phyloP scores from a whole-genome alignment of 768 basidiomycete species.

The Clavaria fumosa region DNA sequence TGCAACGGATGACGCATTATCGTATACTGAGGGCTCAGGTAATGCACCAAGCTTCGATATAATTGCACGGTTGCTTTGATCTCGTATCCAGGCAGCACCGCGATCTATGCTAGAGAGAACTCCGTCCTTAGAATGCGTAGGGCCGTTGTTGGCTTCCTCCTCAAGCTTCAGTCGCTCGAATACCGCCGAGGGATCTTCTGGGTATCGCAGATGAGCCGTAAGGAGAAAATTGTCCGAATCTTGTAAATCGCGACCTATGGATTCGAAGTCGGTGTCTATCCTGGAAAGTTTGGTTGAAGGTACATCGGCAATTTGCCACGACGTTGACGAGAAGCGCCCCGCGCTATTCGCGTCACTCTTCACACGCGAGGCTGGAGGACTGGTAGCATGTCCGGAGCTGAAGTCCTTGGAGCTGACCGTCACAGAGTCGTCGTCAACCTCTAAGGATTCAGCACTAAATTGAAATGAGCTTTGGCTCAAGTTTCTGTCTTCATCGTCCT shows the following conservation, averaged over 20 bases:
- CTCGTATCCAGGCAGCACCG: slow-evolving; percentile 67
- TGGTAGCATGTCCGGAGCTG: slow-evolving; percentile 17
- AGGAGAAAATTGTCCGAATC: slow-evolving; percentile 1
- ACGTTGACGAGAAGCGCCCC: not conserved
- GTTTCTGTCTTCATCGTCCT: slow-evolving; percentile 50
- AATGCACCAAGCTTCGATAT: slow-evolving; percentile 42
- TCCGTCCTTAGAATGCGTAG: slow-evolving; percentile 28
- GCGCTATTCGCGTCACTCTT: not conserved
- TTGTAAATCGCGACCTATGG: not conserved
- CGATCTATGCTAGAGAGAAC: slow-evolving; percentile 42
- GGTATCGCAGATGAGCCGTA: slow-evolving; percentile 14
- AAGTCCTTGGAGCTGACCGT: slow-evolving; percentile 63
- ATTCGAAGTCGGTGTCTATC: no score
- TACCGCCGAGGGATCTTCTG: slow-evolving; percentile 29
- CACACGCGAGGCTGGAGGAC: not conserved
- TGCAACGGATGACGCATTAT: slow-evolving; percentile 29
- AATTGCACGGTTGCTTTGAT: slow-evolving; percentile 58
- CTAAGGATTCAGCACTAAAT: slow-evolving; percentile 26
- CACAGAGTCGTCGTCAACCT: slow-evolving; percentile 55
- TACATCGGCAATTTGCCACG: not conserved
- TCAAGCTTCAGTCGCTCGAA: slow-evolving; percentile 42
- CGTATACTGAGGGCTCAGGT: slow-evolving; percentile 44
- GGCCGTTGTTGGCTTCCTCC: slow-evolving; percentile 29
- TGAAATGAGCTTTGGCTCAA: slow-evolving; percentile 42
- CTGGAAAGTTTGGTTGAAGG: no score